Evolutionary conservation across 2,329 filamentous ascomycete genomes (phyloP), one percentile per base, ranked within the genome.

Genomic region (Exophiala sp.): DNA sequence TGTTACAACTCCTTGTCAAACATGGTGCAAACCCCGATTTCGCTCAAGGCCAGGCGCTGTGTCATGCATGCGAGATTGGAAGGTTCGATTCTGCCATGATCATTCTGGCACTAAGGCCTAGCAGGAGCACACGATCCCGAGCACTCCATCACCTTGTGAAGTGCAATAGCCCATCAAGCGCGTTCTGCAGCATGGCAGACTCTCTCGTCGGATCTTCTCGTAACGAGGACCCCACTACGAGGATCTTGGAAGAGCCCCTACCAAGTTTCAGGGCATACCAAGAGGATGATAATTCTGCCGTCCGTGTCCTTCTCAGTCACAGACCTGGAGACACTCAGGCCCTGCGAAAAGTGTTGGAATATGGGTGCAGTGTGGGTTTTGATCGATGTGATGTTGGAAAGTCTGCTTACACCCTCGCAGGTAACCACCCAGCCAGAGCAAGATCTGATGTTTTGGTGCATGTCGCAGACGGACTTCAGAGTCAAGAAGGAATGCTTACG

Each of bases 21-120:
- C 66, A 77, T 47, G 73, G 70, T 2, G 75, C 73, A 0, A 72
- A 78, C 41, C 72, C 80, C 53, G 77, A 83, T 59, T 73, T 76
- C 61, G 74, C 78, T 35, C 66, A 76, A 45, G 83, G 83, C 5
- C 71, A 81, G 62, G 76, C 79, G 1, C 72, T 86, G 36, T 79
- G 81, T 1, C 78, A 84, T 72, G 83, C 81, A 1, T 83, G 82
- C 1, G 72, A 69, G 36, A 72, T 81, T 2, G 77, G 78, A 0
- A 80, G 81, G 11, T 76, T 82, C 0, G 58, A 80, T 10, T 75
- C 78, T 0, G 77, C 77, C 14, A 71, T 73, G 24, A 24, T 18
- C 33, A 21, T 49, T 12, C 32, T 49, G 14, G 20, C 11, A 32
- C n/a, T 32, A 8, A 40, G 24, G 10, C 46, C 46, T 12, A 12